phyloP scores from a whole-genome alignment of 176 grass and related monocot genomes.

The Tillandsia fasciculata region DNA sequence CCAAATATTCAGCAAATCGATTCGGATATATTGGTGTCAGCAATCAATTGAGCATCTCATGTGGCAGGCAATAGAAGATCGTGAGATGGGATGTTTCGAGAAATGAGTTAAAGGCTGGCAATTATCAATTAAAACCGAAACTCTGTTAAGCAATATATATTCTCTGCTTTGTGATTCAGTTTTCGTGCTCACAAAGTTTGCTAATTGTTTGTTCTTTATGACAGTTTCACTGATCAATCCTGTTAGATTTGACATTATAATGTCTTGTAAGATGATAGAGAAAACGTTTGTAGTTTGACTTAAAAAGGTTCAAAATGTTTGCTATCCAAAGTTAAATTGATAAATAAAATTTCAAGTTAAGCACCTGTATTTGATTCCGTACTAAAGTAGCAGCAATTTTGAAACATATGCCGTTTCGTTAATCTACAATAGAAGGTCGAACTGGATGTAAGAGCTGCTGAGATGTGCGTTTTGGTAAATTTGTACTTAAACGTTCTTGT shows the following conservation, averaged over 20 bases:
- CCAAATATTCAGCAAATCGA: slow-evolving; percentile 89
- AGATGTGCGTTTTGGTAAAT: no score
- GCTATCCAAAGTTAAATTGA: not conserved
- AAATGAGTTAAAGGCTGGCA: not conserved
- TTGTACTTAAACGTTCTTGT: no score
- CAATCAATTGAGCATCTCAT: not conserved
- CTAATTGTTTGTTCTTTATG: not conserved
- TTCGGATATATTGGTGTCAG: slow-evolving; percentile 71
- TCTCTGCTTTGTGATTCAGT: not conserved
- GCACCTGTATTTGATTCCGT: not conserved
- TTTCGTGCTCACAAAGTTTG: not conserved
- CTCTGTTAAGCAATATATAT: not conserved
- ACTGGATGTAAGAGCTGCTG: no score
- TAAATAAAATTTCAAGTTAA: not conserved
- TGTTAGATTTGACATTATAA: not conserved
- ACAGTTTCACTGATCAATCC: not conserved
- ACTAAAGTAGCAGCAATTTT: not conserved
- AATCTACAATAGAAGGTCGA: not conserved
- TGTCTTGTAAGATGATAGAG: not conserved
- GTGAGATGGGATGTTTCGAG: not conserved
- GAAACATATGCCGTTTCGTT: not conserved
- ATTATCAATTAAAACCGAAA: not conserved
- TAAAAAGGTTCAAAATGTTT: not conserved
- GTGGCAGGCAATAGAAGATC: not conserved
- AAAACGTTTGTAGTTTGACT: not conserved